Evolutionary conservation across 2,329 filamentous ascomycete genomes (phyloP).

Genomic region (Hypomyces rosellus): DNA sequence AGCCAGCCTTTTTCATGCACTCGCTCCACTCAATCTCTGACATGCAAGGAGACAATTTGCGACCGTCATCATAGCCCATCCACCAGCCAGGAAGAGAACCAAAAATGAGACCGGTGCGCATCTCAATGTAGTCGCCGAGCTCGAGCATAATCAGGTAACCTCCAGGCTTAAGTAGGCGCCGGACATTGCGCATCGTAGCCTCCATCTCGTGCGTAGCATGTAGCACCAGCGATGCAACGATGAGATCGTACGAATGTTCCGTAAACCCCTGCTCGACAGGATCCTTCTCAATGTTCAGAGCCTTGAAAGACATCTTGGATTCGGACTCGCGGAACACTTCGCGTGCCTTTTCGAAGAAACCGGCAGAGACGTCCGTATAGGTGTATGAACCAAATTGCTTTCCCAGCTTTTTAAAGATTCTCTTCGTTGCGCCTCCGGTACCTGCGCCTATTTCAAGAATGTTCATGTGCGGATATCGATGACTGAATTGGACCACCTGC

Average conservation of each 20-base stretch:
- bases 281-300: constrained; percentile 17
- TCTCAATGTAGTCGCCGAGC: neutral
- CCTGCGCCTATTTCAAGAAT: constrained; percentile 35
- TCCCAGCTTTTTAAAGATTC: neutral
- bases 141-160: constrained; percentile 13
- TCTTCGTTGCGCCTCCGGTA: constrained; percentile 23
- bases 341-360: constrained; percentile 21
- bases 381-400: constrained; percentile 13
- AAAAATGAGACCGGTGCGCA: constrained; percentile 7
- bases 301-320: constrained; percentile 16
- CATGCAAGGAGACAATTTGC: neutral
- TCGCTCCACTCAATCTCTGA: neutral
- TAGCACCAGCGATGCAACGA: constrained; percentile 14
- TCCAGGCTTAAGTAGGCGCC: constrained; percentile 10
- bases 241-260: constrained; percentile 13
- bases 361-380: constrained; percentile 27
- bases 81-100: neutral
- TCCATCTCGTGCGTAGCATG: constrained; percentile 2
- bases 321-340: constrained; percentile 8
- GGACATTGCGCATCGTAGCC: neutral
- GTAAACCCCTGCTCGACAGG: constrained; percentile 13
- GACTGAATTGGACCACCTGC: neutral
- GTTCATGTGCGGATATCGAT: constrained; percentile 19
- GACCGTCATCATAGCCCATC: neutral
- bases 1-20: neutral